Conservation (phyloP, 371 early-diverging fungal species). For the Edhazardia aedis region DNA sequence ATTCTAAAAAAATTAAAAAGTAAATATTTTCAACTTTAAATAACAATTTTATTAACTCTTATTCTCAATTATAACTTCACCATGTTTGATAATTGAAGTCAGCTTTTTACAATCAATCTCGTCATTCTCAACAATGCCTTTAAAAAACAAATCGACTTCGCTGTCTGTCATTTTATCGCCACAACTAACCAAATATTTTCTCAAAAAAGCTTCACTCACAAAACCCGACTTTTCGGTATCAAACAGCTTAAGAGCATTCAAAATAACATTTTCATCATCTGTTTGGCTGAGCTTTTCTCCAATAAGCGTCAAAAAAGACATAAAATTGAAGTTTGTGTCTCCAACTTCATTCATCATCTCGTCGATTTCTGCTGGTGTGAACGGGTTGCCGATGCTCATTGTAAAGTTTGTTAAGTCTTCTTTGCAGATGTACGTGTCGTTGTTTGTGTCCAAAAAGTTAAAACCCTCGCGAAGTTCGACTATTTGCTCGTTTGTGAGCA, state of each 20-base stretch:
- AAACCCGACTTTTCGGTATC: slow-evolving; percentile 58
- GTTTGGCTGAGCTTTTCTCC: slow-evolving; percentile 69
- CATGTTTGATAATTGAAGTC: not conserved
- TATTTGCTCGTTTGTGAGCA: slow-evolving; percentile 83
- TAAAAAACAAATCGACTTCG: slow-evolving; percentile 49
- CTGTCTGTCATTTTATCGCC: slow-evolving; percentile 68
- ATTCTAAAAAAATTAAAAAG: too few species aligned
- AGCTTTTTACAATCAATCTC: not conserved
- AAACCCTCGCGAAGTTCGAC: slow-evolving; percentile 77
- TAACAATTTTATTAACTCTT: too few species aligned
- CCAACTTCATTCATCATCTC: slow-evolving; percentile 68
- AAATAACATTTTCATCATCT: slow-evolving; percentile 60
- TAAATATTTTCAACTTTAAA: too few species aligned
- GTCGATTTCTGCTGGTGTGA: slow-evolving; percentile 59
- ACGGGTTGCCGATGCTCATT: slow-evolving; percentile 52
- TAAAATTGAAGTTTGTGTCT: slow-evolving; percentile 59
- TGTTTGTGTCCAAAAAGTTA: slow-evolving; percentile 65
- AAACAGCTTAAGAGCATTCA: slow-evolving; percentile 64
- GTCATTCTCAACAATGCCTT: not conserved
- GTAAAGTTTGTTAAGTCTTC: slow-evolving; percentile 68
- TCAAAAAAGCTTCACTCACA: slow-evolving; percentile 55
- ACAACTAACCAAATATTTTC: slow-evolving; percentile 63
- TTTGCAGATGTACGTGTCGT: slow-evolving; percentile 58
- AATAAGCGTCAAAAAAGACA: slow-evolving; percentile 69
- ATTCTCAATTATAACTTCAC: not conserved